Percentiles rank a stretch among this genome's conserved stretches.
Evolutionary conservation across 768 basidiomycete species (phyloP).

Genomic region (Hortiboletus flavorubellus): DNA sequence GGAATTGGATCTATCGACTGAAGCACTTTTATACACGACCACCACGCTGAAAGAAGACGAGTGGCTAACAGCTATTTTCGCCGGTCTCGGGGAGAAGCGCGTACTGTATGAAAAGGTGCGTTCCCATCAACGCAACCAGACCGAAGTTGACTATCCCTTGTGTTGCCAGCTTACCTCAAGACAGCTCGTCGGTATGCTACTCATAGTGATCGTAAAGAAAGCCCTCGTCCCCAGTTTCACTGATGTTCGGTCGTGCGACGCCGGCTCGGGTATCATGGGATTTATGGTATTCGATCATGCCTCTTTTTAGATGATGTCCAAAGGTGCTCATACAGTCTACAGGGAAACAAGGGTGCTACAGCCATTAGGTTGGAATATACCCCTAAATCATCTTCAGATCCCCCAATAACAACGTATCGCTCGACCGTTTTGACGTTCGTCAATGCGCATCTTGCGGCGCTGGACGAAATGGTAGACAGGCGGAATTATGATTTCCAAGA

Average conservation of each 20-base stretch:
- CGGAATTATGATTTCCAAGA: slow-evolving; percentile 76
- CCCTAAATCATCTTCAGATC: slow-evolving; percentile 33
- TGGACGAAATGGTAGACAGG: slow-evolving; percentile 73
- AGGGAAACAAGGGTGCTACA: slow-evolving; percentile 85
- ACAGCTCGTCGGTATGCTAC: slow-evolving; percentile 83
- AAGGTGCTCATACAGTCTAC: not conserved
- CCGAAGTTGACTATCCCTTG: not conserved
- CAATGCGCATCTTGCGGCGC: slow-evolving; percentile 80
- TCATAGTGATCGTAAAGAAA: slow-evolving; percentile 65
- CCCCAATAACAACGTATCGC: slow-evolving; percentile 23
- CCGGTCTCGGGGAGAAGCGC: slow-evolving; percentile 65
- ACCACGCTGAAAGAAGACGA: slow-evolving; percentile 63
- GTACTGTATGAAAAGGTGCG: slow-evolving; percentile 63
- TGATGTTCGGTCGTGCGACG: slow-evolving; percentile 47
- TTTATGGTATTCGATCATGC: slow-evolving; percentile 52
- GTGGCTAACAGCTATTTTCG: slow-evolving; percentile 64
- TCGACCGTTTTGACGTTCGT: slow-evolving; percentile 66
- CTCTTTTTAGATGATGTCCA: not conserved
- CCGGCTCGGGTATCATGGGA: slow-evolving; percentile 76
- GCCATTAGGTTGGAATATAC: slow-evolving; percentile 61
- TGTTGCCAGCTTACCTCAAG: slow-evolving; percentile 59
- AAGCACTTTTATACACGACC: slow-evolving; percentile 70
- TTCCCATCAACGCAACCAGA: not conserved
- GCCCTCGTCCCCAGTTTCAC: slow-evolving; percentile 47
- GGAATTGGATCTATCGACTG: slow-evolving; percentile 75